Evolutionary conservation across 768 basidiomycete genomes (phyloP), one percentile per base, ranked within the genome.

Genomic region (Leccinum fibrillosum): DNA sequence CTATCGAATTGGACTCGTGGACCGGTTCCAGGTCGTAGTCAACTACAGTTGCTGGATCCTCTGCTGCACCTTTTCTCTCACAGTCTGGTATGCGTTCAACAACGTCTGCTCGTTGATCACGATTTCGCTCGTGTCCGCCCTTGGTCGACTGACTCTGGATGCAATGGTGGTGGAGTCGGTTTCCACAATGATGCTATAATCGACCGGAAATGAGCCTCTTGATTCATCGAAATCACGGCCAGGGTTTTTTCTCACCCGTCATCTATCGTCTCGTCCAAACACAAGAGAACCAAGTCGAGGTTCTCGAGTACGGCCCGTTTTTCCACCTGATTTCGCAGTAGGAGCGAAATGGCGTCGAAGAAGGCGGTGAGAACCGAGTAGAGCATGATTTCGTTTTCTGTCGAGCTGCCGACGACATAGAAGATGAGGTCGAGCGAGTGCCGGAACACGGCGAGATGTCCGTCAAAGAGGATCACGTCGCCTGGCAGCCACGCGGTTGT

Each of bases 31-130:
- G 26, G 15, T 26, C 35, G 11, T 34, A 25, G 49, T 39, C 45
- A 44, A 49, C 74, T 82, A 92, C 58, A 91, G 78, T 65, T 90
- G 88, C 28, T 87, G 85, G 66, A 94, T 90, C 67, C 88, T 80
- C 72, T 90, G 88, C 68, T 88, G 86, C 76, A 94, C 85, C 77
- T 84, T 86, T 68, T 92, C 91, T 73, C 86, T 88, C 62, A 94
- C 86, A 1, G 90, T 91, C 78, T 90, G 86, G 78, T 95, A 97
- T 30, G 95, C 95, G 69, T 79, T 94, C 82, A 96, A 81, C 59
- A 97, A 81, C 9, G 94, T 95, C 76, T 97, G 94, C 76, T 99
- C 97, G 79, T 99, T 98, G 80, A 99, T 96, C 61, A 95, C 89
- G 62, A 99, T 97, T 65, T 98, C 95, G 37, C 89, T 90, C 53